Evolutionary conservation across 148 eudicot species (phyloP).

Genomic region (Rhododendron kiyosumense): DNA sequence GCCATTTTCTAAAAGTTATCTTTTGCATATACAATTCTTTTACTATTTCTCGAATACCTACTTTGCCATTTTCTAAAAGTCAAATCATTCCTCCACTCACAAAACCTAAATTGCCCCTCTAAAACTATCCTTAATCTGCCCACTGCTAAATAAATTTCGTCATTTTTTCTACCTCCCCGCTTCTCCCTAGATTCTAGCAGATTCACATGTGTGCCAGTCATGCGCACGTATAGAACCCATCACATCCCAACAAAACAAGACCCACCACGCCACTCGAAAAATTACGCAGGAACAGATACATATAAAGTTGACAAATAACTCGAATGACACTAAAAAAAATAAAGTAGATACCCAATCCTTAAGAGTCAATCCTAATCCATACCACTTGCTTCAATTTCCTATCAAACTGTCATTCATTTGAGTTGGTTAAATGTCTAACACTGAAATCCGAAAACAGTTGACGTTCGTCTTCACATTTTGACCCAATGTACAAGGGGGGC

Average conservation of each 20-base stretch:
- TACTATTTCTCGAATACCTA: too few species aligned
- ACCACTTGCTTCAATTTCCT: not conserved
- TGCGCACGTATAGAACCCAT: not conserved
- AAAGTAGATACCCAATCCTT: not conserved
- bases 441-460: not conserved
- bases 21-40: not conserved
- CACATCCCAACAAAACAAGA: not conserved
- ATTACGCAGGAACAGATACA: not conserved
- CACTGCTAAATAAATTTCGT: not conserved
- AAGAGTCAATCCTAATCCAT: not conserved
- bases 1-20: not conserved
- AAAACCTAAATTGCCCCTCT: not conserved
- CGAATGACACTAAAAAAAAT: not conserved
- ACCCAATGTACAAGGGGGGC: conserved; percentile 12
- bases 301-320: not conserved
- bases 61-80: not conserved
- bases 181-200: not conserved
- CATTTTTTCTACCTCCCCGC: not conserved
- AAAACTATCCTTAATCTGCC: not conserved
- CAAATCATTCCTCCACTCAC: not conserved
- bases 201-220: not conserved
- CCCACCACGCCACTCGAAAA: not conserved
- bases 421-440: conserved; percentile 1
- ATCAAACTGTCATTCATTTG: conserved; percentile 1
- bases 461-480: not conserved